A percentile compares a stretch with the other conserved stretches of the same genome.
These are phyloP conservation scores for Beta corolliflora DNA, from an alignment of 179 eudicot species.

Conservation along the genomic window DNA sequence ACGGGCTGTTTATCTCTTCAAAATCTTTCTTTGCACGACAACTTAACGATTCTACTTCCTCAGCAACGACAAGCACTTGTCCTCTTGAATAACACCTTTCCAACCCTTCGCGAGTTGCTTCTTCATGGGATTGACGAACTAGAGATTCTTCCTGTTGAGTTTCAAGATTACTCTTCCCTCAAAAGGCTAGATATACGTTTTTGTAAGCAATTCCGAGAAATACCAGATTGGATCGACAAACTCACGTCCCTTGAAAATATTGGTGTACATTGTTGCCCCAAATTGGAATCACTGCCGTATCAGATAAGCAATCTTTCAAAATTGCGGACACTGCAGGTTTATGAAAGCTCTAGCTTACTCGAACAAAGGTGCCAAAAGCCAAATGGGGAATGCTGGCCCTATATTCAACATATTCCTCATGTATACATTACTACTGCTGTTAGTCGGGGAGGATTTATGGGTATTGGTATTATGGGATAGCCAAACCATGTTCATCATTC, in stretches of 20 bases:
- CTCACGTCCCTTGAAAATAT: constrained; percentile 9
- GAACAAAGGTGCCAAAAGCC: neutral
- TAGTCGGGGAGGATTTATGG: too few species aligned
- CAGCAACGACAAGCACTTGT: neutral
- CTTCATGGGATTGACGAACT: neutral
- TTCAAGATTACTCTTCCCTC: neutral
- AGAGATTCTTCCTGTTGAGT: neutral
- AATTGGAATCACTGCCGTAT: constrained; percentile 4
- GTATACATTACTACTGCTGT: too few species aligned
- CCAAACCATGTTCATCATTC: too few species aligned
- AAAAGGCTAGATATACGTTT: neutral
- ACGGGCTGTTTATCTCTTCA: neutral
- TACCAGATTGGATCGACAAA: constrained; percentile 25
- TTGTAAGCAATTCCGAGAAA: neutral
- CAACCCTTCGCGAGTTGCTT: neutral
- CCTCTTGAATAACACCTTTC: neutral
- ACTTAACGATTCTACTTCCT: neutral
- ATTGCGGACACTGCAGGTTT: neutral
- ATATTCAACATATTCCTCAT: constrained; percentile 11
- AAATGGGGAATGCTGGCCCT: constrained; percentile 24
- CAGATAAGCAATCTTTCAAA: constrained; percentile 13
- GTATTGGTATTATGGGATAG: too few species aligned
- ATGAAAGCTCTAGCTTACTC: neutral
- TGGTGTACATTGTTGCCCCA: neutral
- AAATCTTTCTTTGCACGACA: neutral